Evolutionary conservation across 1,284 basidiomycete species (phyloP).

Genomic region (Porogramme epimiltina): DNA sequence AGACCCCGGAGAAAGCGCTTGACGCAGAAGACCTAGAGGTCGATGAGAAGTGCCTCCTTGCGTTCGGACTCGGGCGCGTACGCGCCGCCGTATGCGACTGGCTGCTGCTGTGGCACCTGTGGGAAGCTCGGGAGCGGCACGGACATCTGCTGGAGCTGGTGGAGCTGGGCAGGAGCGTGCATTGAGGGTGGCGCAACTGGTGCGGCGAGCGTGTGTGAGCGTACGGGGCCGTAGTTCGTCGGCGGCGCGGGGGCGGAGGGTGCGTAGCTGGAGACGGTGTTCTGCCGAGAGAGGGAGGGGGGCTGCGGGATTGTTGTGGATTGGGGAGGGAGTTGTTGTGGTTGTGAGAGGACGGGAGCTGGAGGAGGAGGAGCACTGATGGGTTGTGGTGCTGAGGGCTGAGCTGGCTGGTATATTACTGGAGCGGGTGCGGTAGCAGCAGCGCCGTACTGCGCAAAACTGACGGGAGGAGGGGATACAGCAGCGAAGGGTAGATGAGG

Average conservation of each 20-base stretch:
- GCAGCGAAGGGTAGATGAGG: constrained; percentile 18
- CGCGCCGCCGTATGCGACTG: constrained; percentile 48
- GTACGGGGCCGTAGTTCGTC: constrained; percentile 18
- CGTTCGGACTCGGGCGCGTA: constrained; percentile 62
- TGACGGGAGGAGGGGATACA: constrained; percentile 24
- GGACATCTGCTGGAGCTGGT: constrained; percentile 34
- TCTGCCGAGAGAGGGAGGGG: constrained; percentile 40
- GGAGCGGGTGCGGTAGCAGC: constrained; percentile 12
- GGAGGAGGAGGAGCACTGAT: no score
- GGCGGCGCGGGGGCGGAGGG: constrained; percentile 3
- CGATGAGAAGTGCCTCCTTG: constrained; percentile 85
- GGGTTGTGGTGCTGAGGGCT: no score
- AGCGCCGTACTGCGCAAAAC: constrained; percentile 30
- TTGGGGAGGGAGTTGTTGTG: constrained; percentile 18
- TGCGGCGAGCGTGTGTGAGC: constrained; percentile 25
- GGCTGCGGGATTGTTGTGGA: constrained; percentile 17
- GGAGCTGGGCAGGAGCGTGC: constrained; percentile 35
- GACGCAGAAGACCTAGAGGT: constrained; percentile 45
- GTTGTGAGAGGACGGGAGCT: constrained; percentile 10
- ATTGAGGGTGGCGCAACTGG: constrained; percentile 4
- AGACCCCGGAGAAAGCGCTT: no score
- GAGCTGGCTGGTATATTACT: constrained; percentile 1
- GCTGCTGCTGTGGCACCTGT: constrained; percentile 67
- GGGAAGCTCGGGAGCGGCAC: constrained; percentile 65
- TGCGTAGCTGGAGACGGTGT: constrained; percentile 37